Evolutionary conservation across 2,329 filamentous ascomycete species (phyloP), one percentile per base, ranked within the genome.

Genomic region (Penicillium vulpinum): DNA sequence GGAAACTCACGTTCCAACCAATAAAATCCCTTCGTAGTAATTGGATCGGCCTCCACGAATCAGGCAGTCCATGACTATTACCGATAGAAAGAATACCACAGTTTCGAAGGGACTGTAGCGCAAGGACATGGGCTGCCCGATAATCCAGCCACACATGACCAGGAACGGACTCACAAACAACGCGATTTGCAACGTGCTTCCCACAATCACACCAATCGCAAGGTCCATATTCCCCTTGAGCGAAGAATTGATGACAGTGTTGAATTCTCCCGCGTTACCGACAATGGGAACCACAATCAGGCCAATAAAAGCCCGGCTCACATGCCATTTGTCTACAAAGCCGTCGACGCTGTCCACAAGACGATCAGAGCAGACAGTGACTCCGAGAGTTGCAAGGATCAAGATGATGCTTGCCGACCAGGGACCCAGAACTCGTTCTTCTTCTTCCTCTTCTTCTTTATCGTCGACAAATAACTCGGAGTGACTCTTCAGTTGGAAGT

Each of bases 181-280:
- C 4, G 82, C 81, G 54, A 85, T 85, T 60, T 84, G 81, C 73
- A 84, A 76, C 51, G 75, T 80, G 67, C 75, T 79, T 56, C 81
- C 82, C 49, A 83, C 80, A 18, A 81, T 80, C 4, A 84, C 81
- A 52, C 81, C 80, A 61, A 84, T 80, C 26, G 81, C 81, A 16
- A 84, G 73, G 58, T 84, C 81, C 81, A 84, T 83, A 69, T 83
- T 83, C 67, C 80, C 78, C 70, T 83, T 85, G 70, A 78, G 79
- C 1, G 81, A 81, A 24, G 83, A 81, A 11, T 82, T 78, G 26
- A 81, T 77, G 13, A 81, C 81, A 2, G 81, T 83, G 53, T 82
- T 81, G 67, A 83, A 81, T 66, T 84, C 81, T 26, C 81, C 82
- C 4, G 82, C 81, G 60, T 84, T 84, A 47, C 81, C 81, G 51